Evolutionary conservation across 1,284 basidiomycete species (phyloP), one percentile per base, ranked within the genome.

Genomic region (Pyrrhoderma lamaoense): DNA sequence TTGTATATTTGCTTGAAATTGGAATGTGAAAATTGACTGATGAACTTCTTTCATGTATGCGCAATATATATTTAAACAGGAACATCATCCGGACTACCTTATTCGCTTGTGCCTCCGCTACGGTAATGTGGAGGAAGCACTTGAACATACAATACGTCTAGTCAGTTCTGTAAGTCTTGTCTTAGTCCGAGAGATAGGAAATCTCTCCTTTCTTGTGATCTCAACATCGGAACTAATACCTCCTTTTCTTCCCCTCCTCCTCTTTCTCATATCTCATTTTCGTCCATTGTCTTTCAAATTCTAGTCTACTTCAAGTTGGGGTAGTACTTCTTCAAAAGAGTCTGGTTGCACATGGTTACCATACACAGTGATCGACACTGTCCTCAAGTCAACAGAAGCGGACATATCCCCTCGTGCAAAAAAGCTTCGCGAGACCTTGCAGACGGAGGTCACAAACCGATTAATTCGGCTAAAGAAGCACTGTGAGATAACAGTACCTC

Each of bases 331-430:
- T 11, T 70, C 71, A n/a, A 78, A 72, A 61, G 74, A 76, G 49
- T 74, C 84, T 1, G 74, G 74, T 35, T 65, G 75, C 37, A 84
- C 85, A 0, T 90, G 87, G 79, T 69, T 92, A 23, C 90, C 93
- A 3, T 95, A 93, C 63, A 82, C 80, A 54, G 74, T 95, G 49
- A 77, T 95, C 58, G 93, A 95, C 66, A 84, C 93, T 63, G 83
- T 96, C 14, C 69, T 95, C 14, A 74, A 76, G 16, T 82, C 85
- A 11, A 79, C 83, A 1, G 72, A 75, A 44, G 70, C 77, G 22
- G 72, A 74, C 31, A 60, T 77, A 44, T 71, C 76, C 16, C 49
- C 72, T n/a, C 70, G 70, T 42, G 67, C 65, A 21, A 64, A 64
- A 47, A 56, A 49, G 11, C 64, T 73, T 21, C 67, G 78, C 43